Conservation (phyloP, 306 rosid genomes). For the Crotalaria pallida region DNA sequence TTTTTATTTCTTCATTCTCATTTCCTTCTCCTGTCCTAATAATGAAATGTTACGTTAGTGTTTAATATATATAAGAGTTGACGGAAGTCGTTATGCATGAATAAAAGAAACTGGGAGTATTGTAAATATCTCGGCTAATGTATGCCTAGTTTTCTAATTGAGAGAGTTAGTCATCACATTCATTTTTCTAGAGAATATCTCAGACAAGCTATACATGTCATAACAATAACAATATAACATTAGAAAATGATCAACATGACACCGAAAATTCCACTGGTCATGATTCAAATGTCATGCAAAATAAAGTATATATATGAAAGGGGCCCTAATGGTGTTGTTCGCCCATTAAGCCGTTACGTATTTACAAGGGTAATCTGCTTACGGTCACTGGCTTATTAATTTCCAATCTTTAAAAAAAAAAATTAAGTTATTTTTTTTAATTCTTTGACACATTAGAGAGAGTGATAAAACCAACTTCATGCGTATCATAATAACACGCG, state of each 20-base stretch:
- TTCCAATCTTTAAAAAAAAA: no score
- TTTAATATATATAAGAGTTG: neutral
- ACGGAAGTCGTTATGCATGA: neutral
- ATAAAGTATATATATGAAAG: no score
- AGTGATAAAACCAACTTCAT: no score
- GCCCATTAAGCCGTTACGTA: neutral
- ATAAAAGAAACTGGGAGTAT: neutral
- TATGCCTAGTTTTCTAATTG: neutral
- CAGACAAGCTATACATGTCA: no score
- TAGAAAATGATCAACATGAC: no score
- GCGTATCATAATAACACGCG: neutral
- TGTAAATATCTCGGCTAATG: neutral
- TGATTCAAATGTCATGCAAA: neutral
- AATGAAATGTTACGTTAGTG: no score
- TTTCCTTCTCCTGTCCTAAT: no score
- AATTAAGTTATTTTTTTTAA: no score
- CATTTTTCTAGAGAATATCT: no score
- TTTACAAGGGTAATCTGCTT: neutral
- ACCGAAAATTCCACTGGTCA: no score
- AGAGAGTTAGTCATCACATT: neutral
- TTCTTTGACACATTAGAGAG: no score
- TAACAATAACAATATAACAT: no score
- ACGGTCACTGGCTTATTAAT: neutral
- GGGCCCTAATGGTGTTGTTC: neutral
- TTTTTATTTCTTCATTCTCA: neutral